phyloP scores from a whole-genome alignment of 371 early-diverging fungal species.

The Circinella umbellata region DNA sequence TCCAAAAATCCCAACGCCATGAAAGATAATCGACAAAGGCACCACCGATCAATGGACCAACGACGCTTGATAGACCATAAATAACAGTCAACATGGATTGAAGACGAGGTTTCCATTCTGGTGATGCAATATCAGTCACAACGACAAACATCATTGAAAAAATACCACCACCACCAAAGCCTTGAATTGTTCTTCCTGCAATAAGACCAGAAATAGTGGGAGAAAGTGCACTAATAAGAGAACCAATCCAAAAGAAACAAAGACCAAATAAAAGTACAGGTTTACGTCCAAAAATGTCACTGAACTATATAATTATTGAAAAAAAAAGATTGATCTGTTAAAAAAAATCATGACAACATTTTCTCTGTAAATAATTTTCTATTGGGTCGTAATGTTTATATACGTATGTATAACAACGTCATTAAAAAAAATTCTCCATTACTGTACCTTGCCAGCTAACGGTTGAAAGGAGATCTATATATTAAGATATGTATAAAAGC shows the following conservation, averaged over 20 bases:
- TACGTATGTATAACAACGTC: not conserved
- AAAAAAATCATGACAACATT: not conserved
- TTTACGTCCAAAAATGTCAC: slow-evolving; percentile 47
- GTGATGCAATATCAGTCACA: slow-evolving; percentile 72
- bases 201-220: slow-evolving; percentile 52
- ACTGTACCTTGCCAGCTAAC: slow-evolving; percentile 64
- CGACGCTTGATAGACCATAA: slow-evolving; percentile 72
- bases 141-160: slow-evolving; percentile 72
- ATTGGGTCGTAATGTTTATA: too few relatives aligned
- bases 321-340: not conserved
- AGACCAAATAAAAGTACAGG: slow-evolving; percentile 32
- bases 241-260: slow-evolving; percentile 36
- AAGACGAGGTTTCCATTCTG: slow-evolving; percentile 72
- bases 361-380: too few relatives aligned
- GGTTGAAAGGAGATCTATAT: slow-evolving; percentile 43
- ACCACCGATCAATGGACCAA: slow-evolving; percentile 75
- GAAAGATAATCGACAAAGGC: slow-evolving; percentile 63
- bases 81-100: slow-evolving; percentile 61
- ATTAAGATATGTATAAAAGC: not conserved
- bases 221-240: slow-evolving; percentile 17
- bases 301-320: slow-evolving; percentile 15
- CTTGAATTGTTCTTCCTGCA: slow-evolving; percentile 69
- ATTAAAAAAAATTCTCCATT: slow-evolving; percentile 4
- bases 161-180: slow-evolving; percentile 76
- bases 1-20: slow-evolving; percentile 78